Conservation (phyloP, 2,329 filamentous ascomycete genomes). For the Fusarium cicatricum region DNA sequence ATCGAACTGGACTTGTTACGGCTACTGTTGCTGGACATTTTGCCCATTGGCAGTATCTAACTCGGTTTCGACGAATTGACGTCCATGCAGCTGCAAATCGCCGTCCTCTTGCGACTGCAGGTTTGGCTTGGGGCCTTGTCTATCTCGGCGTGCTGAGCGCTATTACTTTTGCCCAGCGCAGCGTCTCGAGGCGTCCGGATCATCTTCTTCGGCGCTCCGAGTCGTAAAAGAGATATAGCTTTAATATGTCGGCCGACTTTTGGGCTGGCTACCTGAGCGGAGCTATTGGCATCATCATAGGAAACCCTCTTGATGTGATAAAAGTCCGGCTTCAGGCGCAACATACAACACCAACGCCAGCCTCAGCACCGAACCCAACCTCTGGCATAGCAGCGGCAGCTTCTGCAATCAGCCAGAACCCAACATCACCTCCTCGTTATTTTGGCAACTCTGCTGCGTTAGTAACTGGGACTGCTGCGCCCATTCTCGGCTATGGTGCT, state of each 20-base stretch:
- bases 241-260: conserved; percentile 85
- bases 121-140: conserved; percentile 37
- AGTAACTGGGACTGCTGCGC: conserved; percentile 77
- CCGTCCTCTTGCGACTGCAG: conserved; percentile 31
- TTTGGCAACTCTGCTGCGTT: conserved; percentile 48
- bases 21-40: conserved; percentile 39
- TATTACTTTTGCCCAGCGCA: conserved; percentile 36
- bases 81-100: conserved; percentile 28
- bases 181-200: conserved; percentile 23
- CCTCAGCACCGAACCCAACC: conserved; percentile 19
- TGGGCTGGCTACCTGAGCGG: conserved; percentile 93
- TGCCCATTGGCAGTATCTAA: conserved; percentile 39
- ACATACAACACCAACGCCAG: conserved; percentile 12
- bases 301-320: conserved; percentile 81
- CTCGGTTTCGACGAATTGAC: conserved; percentile 30
- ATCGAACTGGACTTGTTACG: conserved; percentile 36
- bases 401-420: conserved; percentile 11
- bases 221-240: conserved; percentile 4
- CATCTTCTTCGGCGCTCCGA: conserved; percentile 9
- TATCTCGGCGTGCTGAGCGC: conserved; percentile 37
- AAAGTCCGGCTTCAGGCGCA: conserved; percentile 74
- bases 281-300: conserved; percentile 84
- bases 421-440: conserved; percentile 18
- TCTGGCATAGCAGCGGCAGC: conserved; percentile 8
- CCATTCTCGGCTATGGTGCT: conserved; percentile 87